Percentiles rank a stretch among this genome's conserved stretches.
These are phyloP conservation scores for Cryptococcus sp. DNA, from an alignment of 1,284 basidiomycete genomes.

Conservation along the genomic window DNA sequence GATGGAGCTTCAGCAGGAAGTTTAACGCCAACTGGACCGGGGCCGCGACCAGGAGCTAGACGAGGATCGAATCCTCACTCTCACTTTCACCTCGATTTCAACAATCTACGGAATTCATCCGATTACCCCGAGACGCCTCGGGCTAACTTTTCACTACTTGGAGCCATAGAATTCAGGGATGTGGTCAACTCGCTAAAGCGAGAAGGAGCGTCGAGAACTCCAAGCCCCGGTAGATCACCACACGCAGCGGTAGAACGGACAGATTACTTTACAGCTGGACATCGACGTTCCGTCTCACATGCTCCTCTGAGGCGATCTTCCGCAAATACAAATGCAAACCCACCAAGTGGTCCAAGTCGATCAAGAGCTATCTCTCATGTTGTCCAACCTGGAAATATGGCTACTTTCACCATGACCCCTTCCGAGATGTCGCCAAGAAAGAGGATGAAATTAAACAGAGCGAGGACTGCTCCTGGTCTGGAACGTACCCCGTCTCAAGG, in stretches of 20 bases:
- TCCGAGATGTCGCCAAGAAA: neutral
- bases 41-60: neutral
- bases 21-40: neutral
- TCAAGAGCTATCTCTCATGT: neutral
- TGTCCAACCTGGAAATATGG: conserved; percentile 1
- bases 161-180: conserved; percentile 88
- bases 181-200: conserved; percentile 74
- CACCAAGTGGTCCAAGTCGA: neutral
- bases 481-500: neutral
- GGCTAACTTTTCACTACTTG: conserved; percentile 70
- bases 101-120: conserved; percentile 4
- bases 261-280: conserved; percentile 21
- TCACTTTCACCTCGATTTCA: conserved; percentile 2
- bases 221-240: conserved; percentile 11
- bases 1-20: neutral
- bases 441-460: neutral
- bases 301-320: conserved; percentile 1
- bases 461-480: neutral
- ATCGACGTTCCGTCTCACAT: conserved; percentile 12
- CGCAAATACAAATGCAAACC: neutral
- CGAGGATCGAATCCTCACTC: conserved; percentile 1
- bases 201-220: conserved; percentile 26
- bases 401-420: neutral
- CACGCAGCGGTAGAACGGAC: conserved; percentile 2
- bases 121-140: conserved; percentile 31